phyloP scores from a whole-genome alignment of 306 rosid genomes.

The Echinosophora koreensis region DNA sequence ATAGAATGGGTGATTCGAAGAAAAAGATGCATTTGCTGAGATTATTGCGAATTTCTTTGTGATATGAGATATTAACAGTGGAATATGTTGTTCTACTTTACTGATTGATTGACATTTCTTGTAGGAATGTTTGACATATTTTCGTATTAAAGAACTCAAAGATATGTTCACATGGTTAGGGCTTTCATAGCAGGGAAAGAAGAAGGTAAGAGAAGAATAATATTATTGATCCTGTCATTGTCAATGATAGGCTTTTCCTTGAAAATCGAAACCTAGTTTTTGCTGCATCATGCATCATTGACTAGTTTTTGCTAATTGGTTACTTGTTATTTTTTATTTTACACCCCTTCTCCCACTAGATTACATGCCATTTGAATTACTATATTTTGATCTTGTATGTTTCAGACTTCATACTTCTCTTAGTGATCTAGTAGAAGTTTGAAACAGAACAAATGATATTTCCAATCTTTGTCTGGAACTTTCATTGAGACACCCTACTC shows the following conservation, averaged over 20 bases:
- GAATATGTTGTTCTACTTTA: conserved; percentile 15
- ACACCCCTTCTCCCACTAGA: not conserved
- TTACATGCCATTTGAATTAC: conserved; percentile 9
- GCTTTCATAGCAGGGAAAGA: conserved; percentile 96
- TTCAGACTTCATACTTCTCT: not conserved
- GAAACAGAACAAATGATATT: conserved; percentile 21
- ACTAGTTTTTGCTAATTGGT: conserved; percentile 16
- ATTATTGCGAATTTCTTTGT: no score
- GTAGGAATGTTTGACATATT: conserved; percentile 82
- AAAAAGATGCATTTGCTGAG: no score
- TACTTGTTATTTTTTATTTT: conserved; percentile 15
- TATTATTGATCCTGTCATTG: conserved; percentile 17
- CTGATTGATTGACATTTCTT: conserved; percentile 32
- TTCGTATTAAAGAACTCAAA: conserved; percentile 94
- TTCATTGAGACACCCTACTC: no score
- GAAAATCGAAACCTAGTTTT: conserved; percentile 16
- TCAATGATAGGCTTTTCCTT: not conserved
- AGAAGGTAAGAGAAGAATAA: conserved; percentile 74
- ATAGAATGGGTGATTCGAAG: no score
- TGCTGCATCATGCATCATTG: not conserved
- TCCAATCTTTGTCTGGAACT: conserved; percentile 13
- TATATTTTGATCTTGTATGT: not conserved
- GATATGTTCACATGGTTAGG: conserved; percentile 87
- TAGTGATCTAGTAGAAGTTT: conserved; percentile 7
- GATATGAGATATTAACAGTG: conserved; percentile 4